phyloP scores from a whole-genome alignment of 768 basidiomycete genomes.

The Cystobasidiopsis lactophilus region DNA sequence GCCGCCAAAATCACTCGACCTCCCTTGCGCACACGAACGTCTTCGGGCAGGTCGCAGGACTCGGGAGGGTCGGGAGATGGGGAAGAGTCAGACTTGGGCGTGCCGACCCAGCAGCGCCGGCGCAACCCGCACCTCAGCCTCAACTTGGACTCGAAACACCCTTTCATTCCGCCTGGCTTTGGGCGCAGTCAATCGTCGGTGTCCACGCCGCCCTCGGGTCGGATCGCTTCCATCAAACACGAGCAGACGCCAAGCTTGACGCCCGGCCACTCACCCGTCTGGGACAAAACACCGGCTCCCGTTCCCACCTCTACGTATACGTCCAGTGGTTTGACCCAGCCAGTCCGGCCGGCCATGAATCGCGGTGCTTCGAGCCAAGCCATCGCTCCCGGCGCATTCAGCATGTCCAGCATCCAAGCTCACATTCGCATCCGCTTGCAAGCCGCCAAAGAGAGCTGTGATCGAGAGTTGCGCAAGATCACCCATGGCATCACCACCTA shows the following conservation, averaged over 20 bases:
- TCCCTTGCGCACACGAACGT: background rate
- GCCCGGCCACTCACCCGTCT: slow-evolving; percentile 15
- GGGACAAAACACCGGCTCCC: slow-evolving; percentile 18
- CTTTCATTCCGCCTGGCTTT: background rate
- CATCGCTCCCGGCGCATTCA: slow-evolving; percentile 11
- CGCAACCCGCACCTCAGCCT: slow-evolving; percentile 20
- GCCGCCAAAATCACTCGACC: slow-evolving; percentile 5
- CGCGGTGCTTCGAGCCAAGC: slow-evolving; percentile 1
- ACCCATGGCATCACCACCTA: slow-evolving; percentile 83
- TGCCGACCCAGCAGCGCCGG: slow-evolving; percentile 1
- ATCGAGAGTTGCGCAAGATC: slow-evolving; percentile 83
- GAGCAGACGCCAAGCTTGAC: slow-evolving; percentile 12
- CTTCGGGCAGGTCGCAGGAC: background rate
- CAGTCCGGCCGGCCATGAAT: background rate
- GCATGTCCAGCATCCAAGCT: slow-evolving; percentile 35
- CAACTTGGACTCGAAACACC: slow-evolving; percentile 14
- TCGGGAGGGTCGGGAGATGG: slow-evolving; percentile 9
- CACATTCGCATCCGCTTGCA: slow-evolving; percentile 83
- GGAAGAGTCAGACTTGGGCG: slow-evolving; percentile 3
- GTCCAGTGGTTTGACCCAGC: background rate
- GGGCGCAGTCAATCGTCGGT: background rate
- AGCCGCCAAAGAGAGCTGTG: slow-evolving; percentile 85
- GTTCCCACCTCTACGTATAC: slow-evolving; percentile 9
- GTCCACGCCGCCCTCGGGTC: background rate
- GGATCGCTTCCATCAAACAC: background rate